Base-by-base conservation (phyloP, 257 asterid genomes). In the Avicennia marina region DNA sequence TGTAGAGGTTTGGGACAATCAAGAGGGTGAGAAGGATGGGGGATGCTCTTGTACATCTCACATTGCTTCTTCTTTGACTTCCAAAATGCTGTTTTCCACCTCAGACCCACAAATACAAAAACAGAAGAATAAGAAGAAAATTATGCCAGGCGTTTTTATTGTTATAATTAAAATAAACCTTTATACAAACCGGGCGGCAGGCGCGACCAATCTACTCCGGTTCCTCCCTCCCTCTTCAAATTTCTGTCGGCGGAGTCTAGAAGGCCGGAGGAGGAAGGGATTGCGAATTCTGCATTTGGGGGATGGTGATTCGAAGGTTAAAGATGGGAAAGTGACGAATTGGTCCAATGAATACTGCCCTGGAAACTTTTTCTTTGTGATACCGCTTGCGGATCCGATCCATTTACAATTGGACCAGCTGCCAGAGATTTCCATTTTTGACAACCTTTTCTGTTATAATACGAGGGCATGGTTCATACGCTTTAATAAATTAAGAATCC, bases 11-110 rank as follows among this genome's bases (percentile, higher is more conserved):
- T 60, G 68, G 65, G 40, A 60, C 20, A 53, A 62, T 31, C 41
- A 16, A 48, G 59, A 34, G 17, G 60, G 54, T 10, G 53, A 16
- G 65, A 55, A 36, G 50, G 45, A 64, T 53, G 69, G 54, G 56
- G 49, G 60, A 53, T 29, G 58, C 67, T 63, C 57, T 51, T 40
- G 47, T 21, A 38, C 22, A 38, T 5, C 40, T 29, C 46, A 36
- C 53, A 40, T 64, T 45, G 26, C 44, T 68, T 68, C 60, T 53
- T 51, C 46, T 66, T 66, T 77, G 83, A 73, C 83, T 77, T 73
- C 60, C 72, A 77, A 69, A 62, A 47, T 61, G 72, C 77, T 64
- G 51, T 57, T 22, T 63, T 58, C 53, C 73, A 20, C 64, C 32
- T 0, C 26, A 57, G 60, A 66, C 74, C 69, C 32, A 67, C 25